Evolutionary conservation across 768 basidiomycete genomes (phyloP).

Genomic region (Trametes cingulata): DNA sequence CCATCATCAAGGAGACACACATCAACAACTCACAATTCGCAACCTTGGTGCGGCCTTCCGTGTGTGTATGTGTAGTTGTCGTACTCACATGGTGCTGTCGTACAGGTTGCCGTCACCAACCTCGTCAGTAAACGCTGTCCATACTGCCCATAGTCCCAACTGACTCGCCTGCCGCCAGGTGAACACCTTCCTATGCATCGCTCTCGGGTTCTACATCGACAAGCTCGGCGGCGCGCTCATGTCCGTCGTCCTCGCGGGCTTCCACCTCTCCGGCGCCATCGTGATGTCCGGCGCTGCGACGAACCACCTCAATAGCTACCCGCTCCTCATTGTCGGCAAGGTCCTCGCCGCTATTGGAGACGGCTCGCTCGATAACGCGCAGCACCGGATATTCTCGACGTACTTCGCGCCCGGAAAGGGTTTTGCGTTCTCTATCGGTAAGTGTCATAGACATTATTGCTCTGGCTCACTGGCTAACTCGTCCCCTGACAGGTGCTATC

Average conservation of each 20-base stretch:
- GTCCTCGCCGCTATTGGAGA: conserved; percentile 43
- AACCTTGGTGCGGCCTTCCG: conserved; percentile 34
- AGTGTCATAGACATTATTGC: background rate
- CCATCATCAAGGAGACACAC: conserved; percentile 42
- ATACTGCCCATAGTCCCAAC: background rate
- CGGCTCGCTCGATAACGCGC: conserved; percentile 44
- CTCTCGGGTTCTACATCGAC: conserved; percentile 42
- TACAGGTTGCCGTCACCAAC: conserved; percentile 39
- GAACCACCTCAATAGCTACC: conserved; percentile 40
- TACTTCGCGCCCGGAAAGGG: conserved; percentile 46
- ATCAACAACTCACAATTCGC: conserved; percentile 49
- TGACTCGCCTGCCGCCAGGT: conserved; percentile 27
- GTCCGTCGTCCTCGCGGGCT: conserved; percentile 39
- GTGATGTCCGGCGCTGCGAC: conserved; percentile 43
- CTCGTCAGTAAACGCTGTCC: conserved; percentile 27
- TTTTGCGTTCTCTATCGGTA: conserved; percentile 40
- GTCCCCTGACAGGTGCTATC: conserved; percentile 29
- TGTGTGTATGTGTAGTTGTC: background rate
- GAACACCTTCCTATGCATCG: conserved; percentile 45
- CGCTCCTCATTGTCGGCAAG: conserved; percentile 42
- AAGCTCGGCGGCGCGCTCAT: conserved; percentile 41
- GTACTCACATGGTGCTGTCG: background rate
- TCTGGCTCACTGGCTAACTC: background rate
- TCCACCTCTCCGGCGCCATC: conserved; percentile 39
- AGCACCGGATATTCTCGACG: conserved; percentile 45